Evolutionary conservation across 495 filamentous ascomycete genomes (phyloP), one percentile per base, ranked within the genome.

Genomic region (Chaetomium tenue): DNA sequence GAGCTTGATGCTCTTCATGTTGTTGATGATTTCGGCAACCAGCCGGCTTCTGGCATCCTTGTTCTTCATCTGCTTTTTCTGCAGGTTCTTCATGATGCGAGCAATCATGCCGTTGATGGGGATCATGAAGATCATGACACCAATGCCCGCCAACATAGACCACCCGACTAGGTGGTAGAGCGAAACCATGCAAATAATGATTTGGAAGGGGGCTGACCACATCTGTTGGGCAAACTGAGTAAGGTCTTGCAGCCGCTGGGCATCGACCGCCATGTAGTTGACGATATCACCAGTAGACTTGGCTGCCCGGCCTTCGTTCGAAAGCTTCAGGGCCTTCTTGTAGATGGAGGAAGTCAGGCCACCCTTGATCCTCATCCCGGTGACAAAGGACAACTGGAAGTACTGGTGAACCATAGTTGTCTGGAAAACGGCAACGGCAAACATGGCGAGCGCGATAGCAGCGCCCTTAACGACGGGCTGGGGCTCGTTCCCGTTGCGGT

Each of bases 1-100:
- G 26, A 99, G 85, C 77, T 99, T 98, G 79, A 98, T 98, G 73
- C 90, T 93, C 80, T 98, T 98, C 87, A 98, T 97, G 75, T 97
- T 97, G 82, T 98, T 98, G 71, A 98, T 78, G 65, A 99, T 98
- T 79, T 99, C 95, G 7, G 95, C 94, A 83, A 97, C 96, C 60
- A 99, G 75, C 40, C 93, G 82, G 28, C 94, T 96, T 65, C 95
- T 87, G 9, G 92, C 85, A 70, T 99, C 95, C 77, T 99, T 99
- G 77, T 98, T 98, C 80, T 93, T 96, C 95, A 99, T 99, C 78
- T 99, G 95, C 63, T 84, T 77, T 74, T 97, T 96, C 73, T 98
- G 95, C 56, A 99, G 78, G 25, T 80, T 91, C 78, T 97, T 98
- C 92, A 97, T 96, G 67, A 95, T 78, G 61, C 87, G 84, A 18